These are phyloP conservation scores for Rhizopogon vinicolor DNA, from an alignment of 768 basidiomycete species.

Conservation along the genomic window DNA sequence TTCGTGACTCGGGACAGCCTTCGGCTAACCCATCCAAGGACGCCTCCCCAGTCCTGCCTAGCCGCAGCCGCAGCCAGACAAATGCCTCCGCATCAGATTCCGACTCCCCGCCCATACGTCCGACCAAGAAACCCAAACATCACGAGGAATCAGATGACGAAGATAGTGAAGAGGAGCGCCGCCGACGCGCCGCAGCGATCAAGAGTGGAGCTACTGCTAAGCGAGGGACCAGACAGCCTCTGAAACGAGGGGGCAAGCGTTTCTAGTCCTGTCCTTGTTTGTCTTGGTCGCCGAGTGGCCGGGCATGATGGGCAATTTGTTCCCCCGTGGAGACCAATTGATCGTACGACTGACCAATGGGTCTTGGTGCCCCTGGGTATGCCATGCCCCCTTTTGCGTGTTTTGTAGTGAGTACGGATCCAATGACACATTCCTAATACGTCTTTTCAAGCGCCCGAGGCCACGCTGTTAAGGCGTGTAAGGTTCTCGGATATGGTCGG, in stretches of 20 bases:
- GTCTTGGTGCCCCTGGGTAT: not conserved
- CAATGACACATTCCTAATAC: constrained; percentile 1
- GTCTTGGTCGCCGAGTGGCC: not conserved
- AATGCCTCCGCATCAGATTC: constrained; percentile 33
- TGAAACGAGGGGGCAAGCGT: constrained; percentile 71
- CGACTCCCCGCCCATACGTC: constrained; percentile 46
- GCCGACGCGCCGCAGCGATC: constrained; percentile 35
- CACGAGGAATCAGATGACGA: constrained; percentile 41
- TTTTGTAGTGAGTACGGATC: constrained; percentile 2
- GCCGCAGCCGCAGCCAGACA: constrained; percentile 18
- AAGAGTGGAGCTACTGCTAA: constrained; percentile 35
- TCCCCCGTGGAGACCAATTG: not conserved
- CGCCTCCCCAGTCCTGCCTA: constrained; percentile 1
- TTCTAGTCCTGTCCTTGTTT: constrained; percentile 40
- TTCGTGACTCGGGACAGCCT: constrained; percentile 6
- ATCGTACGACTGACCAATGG: constrained; percentile 10
- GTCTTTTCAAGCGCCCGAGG: not conserved
- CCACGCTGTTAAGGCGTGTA: constrained; percentile 4
- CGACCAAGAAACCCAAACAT: constrained; percentile 46
- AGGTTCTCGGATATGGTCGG: not conserved
- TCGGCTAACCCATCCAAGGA: constrained; percentile 16
- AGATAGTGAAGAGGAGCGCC: constrained; percentile 55
- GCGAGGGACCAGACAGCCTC: constrained; percentile 63
- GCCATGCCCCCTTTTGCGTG: not conserved
- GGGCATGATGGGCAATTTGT: not conserved